phyloP scores from a whole-genome alignment of 331 rosid species.

The Malus hybrid region DNA sequence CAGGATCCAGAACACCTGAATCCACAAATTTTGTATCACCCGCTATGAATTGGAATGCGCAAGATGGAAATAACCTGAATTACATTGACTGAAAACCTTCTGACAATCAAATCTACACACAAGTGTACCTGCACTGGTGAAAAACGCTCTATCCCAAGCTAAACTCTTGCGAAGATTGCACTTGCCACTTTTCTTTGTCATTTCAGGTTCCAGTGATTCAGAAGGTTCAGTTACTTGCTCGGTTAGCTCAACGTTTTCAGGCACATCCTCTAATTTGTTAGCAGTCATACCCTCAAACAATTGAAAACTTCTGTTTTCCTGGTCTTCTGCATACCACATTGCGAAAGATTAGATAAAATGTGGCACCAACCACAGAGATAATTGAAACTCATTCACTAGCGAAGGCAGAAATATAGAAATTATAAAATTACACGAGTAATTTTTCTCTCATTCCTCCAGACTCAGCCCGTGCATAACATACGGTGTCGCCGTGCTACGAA shows the following conservation, averaged over 20 bases:
- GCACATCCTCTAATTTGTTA: slow-evolving; percentile 41
- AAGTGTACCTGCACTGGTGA: slow-evolving; percentile 75
- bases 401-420: not conserved
- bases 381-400: not conserved
- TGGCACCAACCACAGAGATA: not conserved
- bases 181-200: slow-evolving; percentile 43
- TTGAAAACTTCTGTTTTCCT: slow-evolving; percentile 21
- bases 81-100: not conserved
- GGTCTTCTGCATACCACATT: slow-evolving; percentile 29
- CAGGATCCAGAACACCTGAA: slow-evolving; percentile 85
- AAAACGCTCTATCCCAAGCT: slow-evolving; percentile 96
- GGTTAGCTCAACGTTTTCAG: slow-evolving; percentile 31
- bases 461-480: not conserved
- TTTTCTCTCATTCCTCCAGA: not conserved
- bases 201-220: slow-evolving; percentile 35
- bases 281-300: slow-evolving; percentile 34
- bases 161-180: slow-evolving; percentile 87
- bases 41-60: not conserved
- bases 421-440: not conserved
- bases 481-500: not conserved
- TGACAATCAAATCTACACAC: not conserved
- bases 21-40: slow-evolving; percentile 7
- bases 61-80: not conserved
- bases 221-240: slow-evolving; percentile 39
- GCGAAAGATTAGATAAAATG: not conserved